A percentile compares a stretch with the other conserved stretches of the same genome.
Evolutionary conservation across 2,329 filamentous ascomycete species (phyloP).

Genomic region (Ophiostoma angusticollis): DNA sequence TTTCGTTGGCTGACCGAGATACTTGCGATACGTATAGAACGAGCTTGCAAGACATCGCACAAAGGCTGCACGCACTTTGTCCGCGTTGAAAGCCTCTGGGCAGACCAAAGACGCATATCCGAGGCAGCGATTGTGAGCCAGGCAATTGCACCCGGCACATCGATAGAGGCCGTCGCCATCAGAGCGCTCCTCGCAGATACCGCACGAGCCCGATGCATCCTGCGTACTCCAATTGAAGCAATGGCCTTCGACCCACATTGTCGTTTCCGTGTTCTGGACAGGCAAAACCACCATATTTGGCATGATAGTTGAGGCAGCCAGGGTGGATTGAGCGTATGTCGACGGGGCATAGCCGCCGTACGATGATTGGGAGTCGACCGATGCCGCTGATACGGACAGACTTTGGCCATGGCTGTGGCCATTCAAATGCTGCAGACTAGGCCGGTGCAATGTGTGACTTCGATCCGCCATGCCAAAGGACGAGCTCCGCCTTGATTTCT

Average conservation of each 20-base stretch:
- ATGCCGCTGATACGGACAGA: slow-evolving; percentile 46
- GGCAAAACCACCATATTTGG: slow-evolving; percentile 70
- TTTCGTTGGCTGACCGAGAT: slow-evolving; percentile 44
- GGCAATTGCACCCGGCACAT: slow-evolving; percentile 51
- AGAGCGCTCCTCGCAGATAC: slow-evolving; percentile 63
- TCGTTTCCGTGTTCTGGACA: slow-evolving; percentile 65
- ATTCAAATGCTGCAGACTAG: slow-evolving; percentile 61
- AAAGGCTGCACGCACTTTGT: slow-evolving; percentile 50
- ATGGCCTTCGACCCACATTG: slow-evolving; percentile 75
- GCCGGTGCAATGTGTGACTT: slow-evolving; percentile 52
- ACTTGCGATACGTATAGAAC: slow-evolving; percentile 53
- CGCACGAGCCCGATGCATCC: slow-evolving; percentile 51
- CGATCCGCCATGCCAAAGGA: slow-evolving; percentile 68
- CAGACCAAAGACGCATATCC: slow-evolving; percentile 53
- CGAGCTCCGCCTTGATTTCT: slow-evolving; percentile 74
- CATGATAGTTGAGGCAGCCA: slow-evolving; percentile 79
- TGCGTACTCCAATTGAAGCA: slow-evolving; percentile 55
- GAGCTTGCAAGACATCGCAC: slow-evolving; percentile 53
- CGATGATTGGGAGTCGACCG: slow-evolving; percentile 55
- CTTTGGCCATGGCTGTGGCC: slow-evolving; percentile 41
- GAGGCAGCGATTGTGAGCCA: slow-evolving; percentile 47
- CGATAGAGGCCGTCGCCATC: slow-evolving; percentile 62
- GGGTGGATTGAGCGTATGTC: slow-evolving; percentile 72
- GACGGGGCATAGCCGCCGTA: slow-evolving; percentile 67
- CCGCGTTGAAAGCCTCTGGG: slow-evolving; percentile 46